These are phyloP conservation scores for Truncatella angustata DNA, from an alignment of 2,329 filamentous ascomycete genomes.

Conservation along the genomic window DNA sequence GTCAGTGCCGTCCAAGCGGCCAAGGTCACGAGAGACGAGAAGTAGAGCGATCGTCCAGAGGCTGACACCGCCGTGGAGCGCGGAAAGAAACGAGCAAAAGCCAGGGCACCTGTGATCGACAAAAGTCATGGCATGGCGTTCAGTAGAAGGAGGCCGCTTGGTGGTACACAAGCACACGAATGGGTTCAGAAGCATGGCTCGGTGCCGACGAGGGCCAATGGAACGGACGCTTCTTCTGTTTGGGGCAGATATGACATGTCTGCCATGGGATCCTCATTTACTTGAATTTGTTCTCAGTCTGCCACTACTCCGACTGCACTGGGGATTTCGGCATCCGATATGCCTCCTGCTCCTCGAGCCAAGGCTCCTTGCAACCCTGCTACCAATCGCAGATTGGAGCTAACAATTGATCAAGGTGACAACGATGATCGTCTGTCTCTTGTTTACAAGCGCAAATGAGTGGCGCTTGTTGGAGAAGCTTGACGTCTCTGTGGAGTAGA, in stretches of 20 bases:
- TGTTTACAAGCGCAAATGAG: too few relatives aligned
- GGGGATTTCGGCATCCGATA: neutral
- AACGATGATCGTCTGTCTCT: too few relatives aligned
- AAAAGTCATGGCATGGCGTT: conserved; percentile 9
- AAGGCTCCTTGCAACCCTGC: too few relatives aligned
- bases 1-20: conserved; percentile 95
- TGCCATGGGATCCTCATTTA: neutral
- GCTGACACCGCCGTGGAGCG: neutral
- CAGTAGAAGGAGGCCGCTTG: neutral
- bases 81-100: neutral
- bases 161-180: neutral
- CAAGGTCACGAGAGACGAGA: conserved; percentile 69
- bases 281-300: neutral
- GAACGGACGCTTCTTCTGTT: neutral
- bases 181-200: neutral
- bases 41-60: conserved; percentile 26
- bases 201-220: neutral
- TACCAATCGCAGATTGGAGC: too few relatives aligned
- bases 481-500: too few relatives aligned
- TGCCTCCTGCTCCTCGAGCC: too few relatives aligned
- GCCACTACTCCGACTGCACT: neutral
- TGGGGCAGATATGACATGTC: neutral
- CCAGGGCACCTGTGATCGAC: neutral
- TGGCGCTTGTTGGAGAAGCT: too few relatives aligned
- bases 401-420: too few relatives aligned